These are phyloP conservation scores for Apostasia ramifera DNA, from an alignment of 106 monocot genomes.

Conservation along the genomic window DNA sequence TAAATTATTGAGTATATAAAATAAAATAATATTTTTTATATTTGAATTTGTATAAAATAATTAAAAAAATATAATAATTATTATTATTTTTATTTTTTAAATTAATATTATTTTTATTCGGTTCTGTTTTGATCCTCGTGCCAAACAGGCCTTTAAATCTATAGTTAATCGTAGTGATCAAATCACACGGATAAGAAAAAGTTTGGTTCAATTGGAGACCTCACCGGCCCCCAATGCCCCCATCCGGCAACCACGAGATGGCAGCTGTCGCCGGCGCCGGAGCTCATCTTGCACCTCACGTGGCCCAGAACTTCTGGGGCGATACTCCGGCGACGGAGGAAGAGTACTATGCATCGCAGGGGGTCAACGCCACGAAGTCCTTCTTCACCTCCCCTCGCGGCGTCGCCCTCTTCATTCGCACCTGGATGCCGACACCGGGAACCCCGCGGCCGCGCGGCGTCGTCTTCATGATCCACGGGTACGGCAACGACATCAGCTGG, in stretches of 20 bases:
- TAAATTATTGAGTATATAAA: too few relatives aligned
- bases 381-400: constrained; percentile 22
- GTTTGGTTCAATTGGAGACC: too few relatives aligned
- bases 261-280: constrained; percentile 1
- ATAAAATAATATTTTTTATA: too few relatives aligned
- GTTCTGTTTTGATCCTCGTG: too few relatives aligned
- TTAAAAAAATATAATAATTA: too few relatives aligned
- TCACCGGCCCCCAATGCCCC: neutral
- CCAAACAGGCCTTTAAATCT: too few relatives aligned
- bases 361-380: constrained; percentile 27
- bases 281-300: too few relatives aligned
- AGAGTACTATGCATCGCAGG: constrained; percentile 42
- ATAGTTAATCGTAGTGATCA: too few relatives aligned
- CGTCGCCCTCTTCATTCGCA: constrained; percentile 68
- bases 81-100: too few relatives aligned
- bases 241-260: neutral
- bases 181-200: too few relatives aligned
- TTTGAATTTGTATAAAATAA: too few relatives aligned
- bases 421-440: constrained; percentile 44
- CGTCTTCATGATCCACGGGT: constrained; percentile 86
- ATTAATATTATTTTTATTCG: too few relatives aligned
- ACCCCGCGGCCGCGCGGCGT: constrained; percentile 28
- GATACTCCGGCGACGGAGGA: constrained; percentile 39
- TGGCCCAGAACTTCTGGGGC: constrained; percentile 41
- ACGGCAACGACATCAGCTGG: constrained; percentile 97